Conservation (phyloP, 306 rosid species). For the Rubus idaeus region DNA sequence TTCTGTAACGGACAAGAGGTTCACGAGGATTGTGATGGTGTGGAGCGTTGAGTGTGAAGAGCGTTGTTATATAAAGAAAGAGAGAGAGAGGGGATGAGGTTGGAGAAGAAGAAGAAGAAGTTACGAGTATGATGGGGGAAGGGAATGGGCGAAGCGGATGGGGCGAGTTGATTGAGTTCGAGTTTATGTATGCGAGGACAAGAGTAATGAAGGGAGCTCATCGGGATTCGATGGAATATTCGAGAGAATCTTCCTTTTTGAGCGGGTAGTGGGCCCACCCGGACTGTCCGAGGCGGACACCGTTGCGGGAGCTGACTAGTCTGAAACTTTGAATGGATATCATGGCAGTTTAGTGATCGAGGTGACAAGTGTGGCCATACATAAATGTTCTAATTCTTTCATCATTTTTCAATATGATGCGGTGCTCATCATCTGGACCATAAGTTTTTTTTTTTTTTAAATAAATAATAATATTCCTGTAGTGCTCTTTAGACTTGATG, state of each 20-base stretch:
- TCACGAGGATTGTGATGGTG: not conserved
- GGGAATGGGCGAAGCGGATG: not conserved
- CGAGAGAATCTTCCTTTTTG: not conserved
- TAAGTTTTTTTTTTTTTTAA: too few relatives aligned
- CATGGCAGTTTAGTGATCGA: too few relatives aligned
- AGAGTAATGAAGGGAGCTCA: not conserved
- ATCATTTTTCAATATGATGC: too few relatives aligned
- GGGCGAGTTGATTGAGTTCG: not conserved
- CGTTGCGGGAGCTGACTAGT: not conserved
- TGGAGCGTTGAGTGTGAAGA: not conserved
- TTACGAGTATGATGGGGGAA: not conserved
- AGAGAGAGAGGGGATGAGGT: not conserved
- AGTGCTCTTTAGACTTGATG: not conserved
- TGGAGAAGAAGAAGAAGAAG: not conserved
- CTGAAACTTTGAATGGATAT: not conserved
- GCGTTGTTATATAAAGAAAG: not conserved
- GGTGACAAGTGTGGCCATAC: too few relatives aligned
- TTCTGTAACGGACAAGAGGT: not conserved
- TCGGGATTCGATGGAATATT: conserved; percentile 11
- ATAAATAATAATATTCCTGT: too few relatives aligned
- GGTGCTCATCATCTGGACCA: too few relatives aligned
- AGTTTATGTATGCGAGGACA: conserved; percentile 1
- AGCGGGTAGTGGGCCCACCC: not conserved
- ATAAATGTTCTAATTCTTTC: too few relatives aligned
- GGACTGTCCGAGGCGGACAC: conserved; percentile 2